Evolutionary conservation across 148 eudicot species (phyloP), one percentile per base, ranked within the genome.

Genomic region (Fagopyrum tataricum): DNA sequence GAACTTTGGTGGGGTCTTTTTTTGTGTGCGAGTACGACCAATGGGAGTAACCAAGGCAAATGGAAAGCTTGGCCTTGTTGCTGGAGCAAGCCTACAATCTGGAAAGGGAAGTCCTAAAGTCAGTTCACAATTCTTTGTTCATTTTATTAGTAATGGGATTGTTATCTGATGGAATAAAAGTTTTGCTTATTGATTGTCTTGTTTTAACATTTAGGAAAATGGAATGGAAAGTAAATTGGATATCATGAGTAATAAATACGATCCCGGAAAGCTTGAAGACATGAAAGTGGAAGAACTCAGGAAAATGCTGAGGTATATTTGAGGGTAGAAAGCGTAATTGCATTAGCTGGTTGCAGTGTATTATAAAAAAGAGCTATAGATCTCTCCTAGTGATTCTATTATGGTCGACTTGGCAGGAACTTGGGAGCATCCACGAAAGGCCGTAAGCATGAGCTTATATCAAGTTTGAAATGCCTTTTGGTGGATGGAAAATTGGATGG

Each of bases 351-450:
- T 56, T 20, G 31, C 4, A 56, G 7, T 39, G 69, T 13, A 39
- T 13, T 39, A 2, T 14, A 6, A 31, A 64, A 37, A 13, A 8
- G 69, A 64, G 44, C n/a, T 31, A 6, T 61, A 13, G 37, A 61
- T 26, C 17, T 61, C 15, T 8, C 13, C 8, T 6, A 37, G 69
- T 64, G 69, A 67, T 53, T 2, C 74, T 20, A 78, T 73, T 68
- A 55, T 74, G 72, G 58, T 64, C 39, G 69, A 39, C 9, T 13
- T 64, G 80, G 74, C 77, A 91, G 97, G 84, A 82, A 81, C 74
- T 73, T 76, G 44, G 98, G 98, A 56, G 80, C 85, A 64, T 79
- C 95, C 5, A 75, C 84, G 26, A 87, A 84, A 85, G 98, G 95
- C 73, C 76, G 87, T 69, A 93, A 93, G 67, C 79, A 74, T 43